Evolutionary conservation across 345 rosid species (phyloP).

Genomic region (Schrenkiella parvula): DNA sequence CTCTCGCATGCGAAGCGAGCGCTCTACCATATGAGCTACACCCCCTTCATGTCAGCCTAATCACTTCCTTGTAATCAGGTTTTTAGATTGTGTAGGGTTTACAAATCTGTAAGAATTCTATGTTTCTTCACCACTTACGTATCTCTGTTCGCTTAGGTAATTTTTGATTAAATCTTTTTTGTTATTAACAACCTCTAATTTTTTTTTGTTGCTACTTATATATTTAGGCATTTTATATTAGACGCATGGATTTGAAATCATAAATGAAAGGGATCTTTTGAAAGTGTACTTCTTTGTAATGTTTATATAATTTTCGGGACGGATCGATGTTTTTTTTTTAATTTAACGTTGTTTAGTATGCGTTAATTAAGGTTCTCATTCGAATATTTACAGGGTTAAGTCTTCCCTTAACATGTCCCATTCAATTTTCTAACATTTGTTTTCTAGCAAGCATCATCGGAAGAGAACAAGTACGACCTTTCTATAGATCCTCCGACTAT

Average conservation of each 20-base stretch:
- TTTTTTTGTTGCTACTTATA: background rate
- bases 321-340: background rate
- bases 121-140: background rate
- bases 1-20: slow-evolving; percentile 99
- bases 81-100: background rate
- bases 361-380: background rate
- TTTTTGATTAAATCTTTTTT: background rate
- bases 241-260: background rate
- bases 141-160: background rate
- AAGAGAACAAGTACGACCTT: slow-evolving; percentile 18
- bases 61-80: background rate
- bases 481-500: background rate
- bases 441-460: background rate
- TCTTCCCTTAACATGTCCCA: background rate
- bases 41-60: background rate
- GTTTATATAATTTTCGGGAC: background rate
- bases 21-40: slow-evolving; percentile 62
- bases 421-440: background rate
- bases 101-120: background rate
- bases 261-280: background rate
- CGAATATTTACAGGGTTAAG: background rate
- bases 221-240: background rate
- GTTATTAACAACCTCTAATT: background rate
- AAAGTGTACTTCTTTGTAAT: background rate
- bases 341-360: background rate